Evolutionary conservation across 768 basidiomycete species (phyloP).

Genomic region (Kwoniella sp.): DNA sequence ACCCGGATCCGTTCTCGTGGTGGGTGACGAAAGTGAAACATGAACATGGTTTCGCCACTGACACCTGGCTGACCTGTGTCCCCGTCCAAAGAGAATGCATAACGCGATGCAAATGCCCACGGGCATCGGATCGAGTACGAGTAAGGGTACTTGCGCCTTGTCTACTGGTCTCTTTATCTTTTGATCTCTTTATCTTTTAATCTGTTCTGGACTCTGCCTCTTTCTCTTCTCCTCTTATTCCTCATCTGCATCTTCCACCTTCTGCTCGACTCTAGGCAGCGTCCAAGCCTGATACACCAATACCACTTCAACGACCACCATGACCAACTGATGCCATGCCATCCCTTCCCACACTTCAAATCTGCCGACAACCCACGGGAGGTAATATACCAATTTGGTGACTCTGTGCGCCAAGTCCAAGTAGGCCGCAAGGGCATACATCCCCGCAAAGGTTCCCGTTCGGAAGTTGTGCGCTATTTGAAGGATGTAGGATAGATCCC

Average conservation of each 20-base stretch:
- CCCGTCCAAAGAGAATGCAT: too few species aligned
- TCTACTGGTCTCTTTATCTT: background rate
- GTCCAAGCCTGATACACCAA: constrained; percentile 25
- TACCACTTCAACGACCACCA: constrained; percentile 1
- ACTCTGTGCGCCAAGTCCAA: constrained; percentile 7
- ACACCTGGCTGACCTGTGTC: too few species aligned
- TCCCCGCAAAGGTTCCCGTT: constrained; percentile 23
- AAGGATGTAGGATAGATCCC: background rate
- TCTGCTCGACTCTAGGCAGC: constrained; percentile 22
- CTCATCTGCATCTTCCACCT: constrained; percentile 19
- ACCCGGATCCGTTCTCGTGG: too few species aligned
- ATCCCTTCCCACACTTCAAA: constrained; percentile 14
- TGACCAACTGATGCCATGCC: constrained; percentile 1
- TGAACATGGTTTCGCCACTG: too few species aligned
- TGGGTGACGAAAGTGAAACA: too few species aligned
- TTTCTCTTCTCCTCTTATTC: background rate
- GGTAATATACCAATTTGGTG: constrained; percentile 7
- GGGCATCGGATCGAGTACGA: too few species aligned
- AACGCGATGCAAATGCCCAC: too few species aligned
- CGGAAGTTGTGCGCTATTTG: constrained; percentile 20
- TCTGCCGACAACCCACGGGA: constrained; percentile 18
- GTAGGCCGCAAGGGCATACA: constrained; percentile 18
- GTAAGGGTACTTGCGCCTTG: too few species aligned
- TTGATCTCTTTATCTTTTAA: background rate
- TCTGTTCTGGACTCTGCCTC: background rate